Conservation (phyloP, 225 moss, liverwort and hornwort genomes). For the Straminergon stramineum region DNA sequence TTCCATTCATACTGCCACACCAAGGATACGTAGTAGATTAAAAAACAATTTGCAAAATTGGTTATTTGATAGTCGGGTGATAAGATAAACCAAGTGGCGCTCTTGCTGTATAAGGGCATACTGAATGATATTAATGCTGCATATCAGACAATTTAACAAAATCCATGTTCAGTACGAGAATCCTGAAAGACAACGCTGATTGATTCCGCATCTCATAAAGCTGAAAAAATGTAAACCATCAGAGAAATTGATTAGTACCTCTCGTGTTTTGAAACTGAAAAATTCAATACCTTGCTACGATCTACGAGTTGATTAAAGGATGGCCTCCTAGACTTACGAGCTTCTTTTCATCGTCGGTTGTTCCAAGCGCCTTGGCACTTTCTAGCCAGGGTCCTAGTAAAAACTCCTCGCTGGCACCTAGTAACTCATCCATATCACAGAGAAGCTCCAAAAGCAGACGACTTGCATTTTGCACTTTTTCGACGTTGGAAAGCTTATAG, state of each 20-base stretch:
- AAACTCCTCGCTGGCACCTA: conserved; percentile 69
- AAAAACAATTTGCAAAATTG: background rate
- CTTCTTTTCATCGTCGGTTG: conserved; percentile 54
- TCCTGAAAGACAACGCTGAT: background rate
- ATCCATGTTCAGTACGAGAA: background rate
- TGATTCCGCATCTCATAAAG: background rate
- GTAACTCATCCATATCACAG: conserved; percentile 47
- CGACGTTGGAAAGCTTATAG: conserved; percentile 17
- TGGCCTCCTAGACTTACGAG: conserved; percentile 35
- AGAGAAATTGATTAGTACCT: background rate
- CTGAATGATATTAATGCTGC: background rate
- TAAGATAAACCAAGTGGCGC: background rate
- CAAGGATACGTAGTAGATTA: background rate
- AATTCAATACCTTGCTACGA: background rate
- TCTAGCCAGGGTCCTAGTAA: conserved; percentile 82
- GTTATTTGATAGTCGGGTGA: background rate
- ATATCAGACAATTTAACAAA: background rate
- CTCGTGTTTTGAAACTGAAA: background rate
- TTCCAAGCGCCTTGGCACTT: conserved; percentile 61
- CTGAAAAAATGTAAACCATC: background rate
- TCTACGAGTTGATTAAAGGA: background rate
- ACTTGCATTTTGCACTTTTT: conserved; percentile 45
- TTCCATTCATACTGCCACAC: conserved; percentile 86
- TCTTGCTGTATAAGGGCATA: background rate
- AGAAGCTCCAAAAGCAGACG: conserved; percentile 55